Evolutionary conservation across 192 early-diverging fungal genomes (phyloP).

Genomic region (Umbelopsis ramanniana): DNA sequence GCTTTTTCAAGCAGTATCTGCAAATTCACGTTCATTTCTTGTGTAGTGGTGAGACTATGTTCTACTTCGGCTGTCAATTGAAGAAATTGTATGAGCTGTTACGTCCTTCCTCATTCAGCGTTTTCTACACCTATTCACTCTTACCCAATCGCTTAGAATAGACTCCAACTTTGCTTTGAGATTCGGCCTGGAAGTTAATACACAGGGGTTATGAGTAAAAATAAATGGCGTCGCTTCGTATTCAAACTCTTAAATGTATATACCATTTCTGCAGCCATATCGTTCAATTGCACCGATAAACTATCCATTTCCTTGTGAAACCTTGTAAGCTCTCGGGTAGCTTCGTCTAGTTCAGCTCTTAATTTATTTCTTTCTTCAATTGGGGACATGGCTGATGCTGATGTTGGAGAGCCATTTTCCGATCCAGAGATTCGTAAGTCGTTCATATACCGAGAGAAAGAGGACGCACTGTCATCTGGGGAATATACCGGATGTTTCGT

Average conservation of each 20-base stretch:
- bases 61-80: slow-evolving; percentile 51
- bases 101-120: neutral
- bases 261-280: slow-evolving; percentile 62
- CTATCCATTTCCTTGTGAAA: slow-evolving; percentile 63
- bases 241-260: neutral
- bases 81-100: neutral
- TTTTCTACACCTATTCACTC: neutral
- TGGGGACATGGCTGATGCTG: slow-evolving; percentile 27
- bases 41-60: slow-evolving; percentile 55
- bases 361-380: slow-evolving; percentile 54
- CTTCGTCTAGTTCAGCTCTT: slow-evolving; percentile 53
- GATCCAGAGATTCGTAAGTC: slow-evolving; percentile 1
- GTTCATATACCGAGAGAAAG: neutral
- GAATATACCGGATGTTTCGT: neutral
- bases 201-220: too few relatives aligned
- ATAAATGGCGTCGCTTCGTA: too few relatives aligned
- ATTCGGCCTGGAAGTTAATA: slow-evolving; percentile 40
- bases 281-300: slow-evolving; percentile 58
- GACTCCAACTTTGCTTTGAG: slow-evolving; percentile 52
- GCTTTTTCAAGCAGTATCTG: slow-evolving; percentile 56
- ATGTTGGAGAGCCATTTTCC: neutral
- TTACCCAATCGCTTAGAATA: slow-evolving; percentile 59
- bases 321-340: slow-evolving; percentile 51
- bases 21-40: slow-evolving; percentile 60
- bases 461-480: neutral